These are phyloP conservation scores for Silene coronaria DNA, from an alignment of 179 eudicot genomes.

Conservation along the genomic window DNA sequence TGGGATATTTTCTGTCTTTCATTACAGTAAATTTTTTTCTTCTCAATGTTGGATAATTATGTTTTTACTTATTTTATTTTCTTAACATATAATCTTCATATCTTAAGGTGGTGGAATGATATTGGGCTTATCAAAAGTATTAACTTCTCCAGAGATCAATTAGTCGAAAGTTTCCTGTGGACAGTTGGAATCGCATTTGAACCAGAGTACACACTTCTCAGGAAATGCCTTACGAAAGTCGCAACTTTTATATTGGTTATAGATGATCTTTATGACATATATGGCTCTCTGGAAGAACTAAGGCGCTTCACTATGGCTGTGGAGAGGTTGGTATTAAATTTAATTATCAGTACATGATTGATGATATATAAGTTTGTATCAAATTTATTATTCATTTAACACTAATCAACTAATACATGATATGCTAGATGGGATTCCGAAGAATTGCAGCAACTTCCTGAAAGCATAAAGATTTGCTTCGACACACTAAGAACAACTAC, in stretches of 20 bases:
- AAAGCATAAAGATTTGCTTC: constrained; percentile 35
- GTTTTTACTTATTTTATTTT: neutral
- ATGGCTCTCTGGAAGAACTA: constrained; percentile 52
- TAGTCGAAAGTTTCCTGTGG: constrained; percentile 49
- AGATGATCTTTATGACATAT: constrained; percentile 50
- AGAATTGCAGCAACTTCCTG: constrained; percentile 29
- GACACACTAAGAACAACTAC: constrained; percentile 21
- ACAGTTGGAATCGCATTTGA: constrained; percentile 41
- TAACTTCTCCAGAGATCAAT: constrained; percentile 3
- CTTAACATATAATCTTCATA: neutral
- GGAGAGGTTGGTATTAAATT: constrained; percentile 40
- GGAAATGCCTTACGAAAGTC: constrained; percentile 44
- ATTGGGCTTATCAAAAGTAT: constrained; percentile 29
- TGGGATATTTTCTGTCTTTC: neutral
- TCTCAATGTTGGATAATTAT: no score
- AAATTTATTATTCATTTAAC: no score
- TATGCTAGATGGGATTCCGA: constrained; percentile 32
- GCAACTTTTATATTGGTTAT: constrained; percentile 40
- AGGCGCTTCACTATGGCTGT: constrained; percentile 44
- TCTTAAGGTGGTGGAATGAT: constrained; percentile 46
- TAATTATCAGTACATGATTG: no score
- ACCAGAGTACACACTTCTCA: constrained; percentile 34
- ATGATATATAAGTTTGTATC: no score
- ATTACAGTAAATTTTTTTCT: no score
- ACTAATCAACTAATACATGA: neutral